phyloP scores from a whole-genome alignment of 192 early-diverging fungal genomes.

The Funneliformis mosseae region DNA sequence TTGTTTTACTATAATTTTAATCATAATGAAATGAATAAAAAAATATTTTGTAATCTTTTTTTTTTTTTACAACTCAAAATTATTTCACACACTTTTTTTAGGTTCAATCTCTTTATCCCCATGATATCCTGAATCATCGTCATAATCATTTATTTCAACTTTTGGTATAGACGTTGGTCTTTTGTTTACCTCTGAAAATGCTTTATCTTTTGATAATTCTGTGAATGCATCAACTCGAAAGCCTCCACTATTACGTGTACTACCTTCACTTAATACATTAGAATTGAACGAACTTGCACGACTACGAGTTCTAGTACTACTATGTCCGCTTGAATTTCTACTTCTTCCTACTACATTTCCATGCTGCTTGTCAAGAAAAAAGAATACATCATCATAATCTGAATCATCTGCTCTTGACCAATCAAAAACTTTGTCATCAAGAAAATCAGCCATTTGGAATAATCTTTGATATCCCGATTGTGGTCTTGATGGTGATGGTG shows the following conservation, averaged over 20 bases:
- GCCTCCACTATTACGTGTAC: background rate
- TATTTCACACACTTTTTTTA: background rate
- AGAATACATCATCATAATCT: slow-evolving; percentile 57
- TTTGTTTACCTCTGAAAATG: slow-evolving; percentile 43
- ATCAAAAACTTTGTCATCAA: slow-evolving; percentile 58
- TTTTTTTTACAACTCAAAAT: background rate
- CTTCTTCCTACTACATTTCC: slow-evolving; percentile 44
- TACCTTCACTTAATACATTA: background rate
- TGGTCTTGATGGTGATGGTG: slow-evolving; percentile 36
- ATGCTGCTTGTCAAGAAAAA: slow-evolving; percentile 51
- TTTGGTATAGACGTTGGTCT: background rate
- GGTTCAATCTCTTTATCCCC: slow-evolving; percentile 31
- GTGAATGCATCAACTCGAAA: slow-evolving; percentile 25
- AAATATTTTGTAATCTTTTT: too few species aligned
- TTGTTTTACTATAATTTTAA: too few species aligned
- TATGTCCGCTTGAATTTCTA: slow-evolving; percentile 37
- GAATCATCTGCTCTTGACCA: slow-evolving; percentile 54
- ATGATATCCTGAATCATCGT: slow-evolving; percentile 31
- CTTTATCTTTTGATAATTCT: slow-evolving; percentile 34
- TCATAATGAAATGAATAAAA: too few species aligned
- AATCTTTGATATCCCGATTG: slow-evolving; percentile 31
- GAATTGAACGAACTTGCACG: slow-evolving; percentile 6
- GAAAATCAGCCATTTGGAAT: slow-evolving; percentile 48
- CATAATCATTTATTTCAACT: slow-evolving; percentile 13
- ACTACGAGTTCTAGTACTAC: background rate